These are phyloP conservation scores for Thelonectria blattea DNA, from an alignment of 2,329 filamentous ascomycete species.

Conservation along the genomic window DNA sequence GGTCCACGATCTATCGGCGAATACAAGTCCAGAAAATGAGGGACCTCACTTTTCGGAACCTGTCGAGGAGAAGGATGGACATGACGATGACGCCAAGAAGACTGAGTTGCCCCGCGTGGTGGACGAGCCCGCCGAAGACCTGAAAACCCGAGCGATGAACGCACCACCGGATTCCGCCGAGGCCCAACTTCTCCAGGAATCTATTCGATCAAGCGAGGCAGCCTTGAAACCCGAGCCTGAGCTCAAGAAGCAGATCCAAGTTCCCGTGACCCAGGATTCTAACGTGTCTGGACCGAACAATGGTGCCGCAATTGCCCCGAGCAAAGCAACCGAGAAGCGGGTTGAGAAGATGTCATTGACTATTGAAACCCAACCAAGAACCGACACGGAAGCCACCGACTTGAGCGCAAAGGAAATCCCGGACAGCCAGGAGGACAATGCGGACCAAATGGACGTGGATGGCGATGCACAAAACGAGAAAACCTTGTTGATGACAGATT, in stretches of 20 bases:
- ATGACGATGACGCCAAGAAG: conserved; percentile 41
- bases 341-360: neutral
- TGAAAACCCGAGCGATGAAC: conserved; percentile 32
- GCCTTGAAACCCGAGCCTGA: conserved; percentile 22
- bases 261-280: conserved; percentile 15
- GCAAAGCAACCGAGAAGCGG: conserved; percentile 5
- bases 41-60: conserved; percentile 60
- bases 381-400: conserved; percentile 9
- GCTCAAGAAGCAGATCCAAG: conserved; percentile 3
- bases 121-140: conserved; percentile 26
- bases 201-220: conserved; percentile 41
- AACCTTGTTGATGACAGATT: conserved; percentile 11
- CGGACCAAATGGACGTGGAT: conserved; percentile 47
- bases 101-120: conserved; percentile 6
- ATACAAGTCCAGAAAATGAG: conserved; percentile 77
- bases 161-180: conserved; percentile 45
- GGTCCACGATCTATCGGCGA: conserved; percentile 70
- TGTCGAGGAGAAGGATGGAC: conserved; percentile 53
- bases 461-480: conserved; percentile 21
- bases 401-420: conserved; percentile 39
- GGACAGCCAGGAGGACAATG: conserved; percentile 43
- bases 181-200: conserved; percentile 53
- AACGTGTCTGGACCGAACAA: conserved; percentile 11
- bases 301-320: neutral
- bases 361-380: conserved; percentile 1